Evolutionary conservation across 768 basidiomycete genomes (phyloP).

Genomic region (Leccinum rimulosum): DNA sequence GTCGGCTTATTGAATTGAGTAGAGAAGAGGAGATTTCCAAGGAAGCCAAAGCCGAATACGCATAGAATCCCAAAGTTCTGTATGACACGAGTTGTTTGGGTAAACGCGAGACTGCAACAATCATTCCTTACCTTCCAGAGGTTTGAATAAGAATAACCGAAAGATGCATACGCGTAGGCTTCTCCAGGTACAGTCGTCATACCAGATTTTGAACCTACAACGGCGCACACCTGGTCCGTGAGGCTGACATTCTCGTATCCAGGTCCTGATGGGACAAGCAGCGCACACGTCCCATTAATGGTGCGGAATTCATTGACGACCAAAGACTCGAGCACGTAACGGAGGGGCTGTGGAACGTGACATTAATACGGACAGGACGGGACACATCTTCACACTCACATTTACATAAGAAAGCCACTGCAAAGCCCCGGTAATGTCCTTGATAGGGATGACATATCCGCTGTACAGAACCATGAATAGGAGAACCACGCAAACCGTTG

Average conservation of each 20-base stretch:
- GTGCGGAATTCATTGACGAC: conserved; percentile 52
- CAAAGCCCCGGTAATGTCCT: conserved; percentile 9
- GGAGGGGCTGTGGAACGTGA: conserved; percentile 27
- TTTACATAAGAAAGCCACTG: conserved; percentile 21
- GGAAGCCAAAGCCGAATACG: conserved; percentile 41
- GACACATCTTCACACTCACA: conserved; percentile 34
- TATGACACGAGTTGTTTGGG: background rate
- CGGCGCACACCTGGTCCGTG: conserved; percentile 42
- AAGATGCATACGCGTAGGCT: conserved; percentile 36
- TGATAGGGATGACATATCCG: conserved; percentile 36
- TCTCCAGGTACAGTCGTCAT: conserved; percentile 40
- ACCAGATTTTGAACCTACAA: conserved; percentile 41
- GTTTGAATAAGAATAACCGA: conserved; percentile 25
- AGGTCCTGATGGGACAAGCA: conserved; percentile 33
- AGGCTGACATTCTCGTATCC: conserved; percentile 34
- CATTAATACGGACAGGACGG: conserved; percentile 35
- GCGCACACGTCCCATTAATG: conserved; percentile 34
- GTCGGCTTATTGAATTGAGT: conserved; percentile 33
- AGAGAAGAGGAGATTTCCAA: conserved; percentile 34
- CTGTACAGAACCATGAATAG: conserved; percentile 42
- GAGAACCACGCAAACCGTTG: conserved; percentile 32
- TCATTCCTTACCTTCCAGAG: conserved; percentile 38
- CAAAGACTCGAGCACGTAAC: conserved; percentile 24
- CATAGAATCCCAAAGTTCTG: conserved; percentile 45
- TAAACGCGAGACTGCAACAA: background rate